Evolutionary conservation across 2,329 filamentous ascomycete species (phyloP), one percentile per base, ranked within the genome.

Genomic region (Amylocarpus encephaloides): DNA sequence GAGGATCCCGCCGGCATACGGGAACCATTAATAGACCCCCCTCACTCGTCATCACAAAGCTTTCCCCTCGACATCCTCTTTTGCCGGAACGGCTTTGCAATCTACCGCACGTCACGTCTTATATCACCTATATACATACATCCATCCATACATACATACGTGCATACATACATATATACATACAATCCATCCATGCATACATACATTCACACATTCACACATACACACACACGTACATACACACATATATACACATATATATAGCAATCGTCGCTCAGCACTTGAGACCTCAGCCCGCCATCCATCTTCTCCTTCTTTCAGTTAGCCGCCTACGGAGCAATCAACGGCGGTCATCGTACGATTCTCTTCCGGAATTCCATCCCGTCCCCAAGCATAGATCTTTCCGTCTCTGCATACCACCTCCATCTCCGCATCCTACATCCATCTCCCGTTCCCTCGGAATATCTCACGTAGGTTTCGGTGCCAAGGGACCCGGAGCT

Each of bases 21-120:
- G 43, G 43, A 35, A 33, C 32, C 43, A 45, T 45, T 35, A 45
- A 35, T 45, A 35, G 43, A 30, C 5, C 9, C 41, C 41, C 13
- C 16, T 43, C 41, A 36, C 34, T 13, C 5, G 13, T 40, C 6
- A 40, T 40, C 16, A 15, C 38, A 6, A 19, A 16, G 7, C 38
- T 40, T 19, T 19, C 2, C 18, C 15, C n/a, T 45, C 15, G 12
- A 10, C 15, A 13, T 16, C 29, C 29, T 34, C 29, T 45, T 22
- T 45, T 45, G 32, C 43, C 26, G 43, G 22, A 33, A 45, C 32
- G 12, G 30, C 5, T 26, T 6, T 18, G 16, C 22, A 16, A 30
- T 43, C 26, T n/a, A 30, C 11, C 11, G 19, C 13, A 30, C 41
- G 32, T 26, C 19, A 15, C 19, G 13, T 29, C 16, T 43, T 36